Evolutionary conservation across 1,284 basidiomycete genomes (phyloP), one percentile per base, ranked within the genome.

Genomic region (Apiotrichum laibachii): DNA sequence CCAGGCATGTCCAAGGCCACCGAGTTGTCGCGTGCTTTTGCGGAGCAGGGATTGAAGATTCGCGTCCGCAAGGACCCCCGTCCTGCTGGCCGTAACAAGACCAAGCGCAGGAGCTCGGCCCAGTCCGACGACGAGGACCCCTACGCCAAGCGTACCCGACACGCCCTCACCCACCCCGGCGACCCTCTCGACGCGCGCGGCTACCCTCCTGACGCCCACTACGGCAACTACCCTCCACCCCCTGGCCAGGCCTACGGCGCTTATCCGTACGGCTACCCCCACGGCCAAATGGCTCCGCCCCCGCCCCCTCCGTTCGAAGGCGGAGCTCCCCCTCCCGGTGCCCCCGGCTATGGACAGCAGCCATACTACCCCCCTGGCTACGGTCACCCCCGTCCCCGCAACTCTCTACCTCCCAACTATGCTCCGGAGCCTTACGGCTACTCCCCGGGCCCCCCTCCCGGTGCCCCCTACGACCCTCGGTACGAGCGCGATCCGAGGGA

Each of bases 31-130:
- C 89, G 88, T 66, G 88, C 88, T 0, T 84, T 95, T 58, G 90
- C 92, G 12, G 89, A 92, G 70, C 92, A 95, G 77, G 92, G 92
- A 5, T 89, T 94, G 74, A 93, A 94, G 77, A 92, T 95, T 50
- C 86, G 92, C 31, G 92, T 94, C 43, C 85, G 91, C 46, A 92
- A 92, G 74, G 90, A 92, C 65, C 90, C 60, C 6, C 51, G 60
- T 2, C 60, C 56, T 50, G 56, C 59, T 13, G 58, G 58, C 19
- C 55, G 55, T 35, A 59, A 55, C 59, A 64, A 59, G 47, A 55
- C 60, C 21, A 64, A 61, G 55, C 57, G 62, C 19, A 63, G 61
- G 58, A 63, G 57, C 56, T 53, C 53, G 15, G 59, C 48, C 1
- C 47, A 50, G 46, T 63, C 62, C 1, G 62, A 63, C n/a, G 59